Evolutionary conservation across 441 rosid genomes (phyloP).

Genomic region (Croton setiger): DNA sequence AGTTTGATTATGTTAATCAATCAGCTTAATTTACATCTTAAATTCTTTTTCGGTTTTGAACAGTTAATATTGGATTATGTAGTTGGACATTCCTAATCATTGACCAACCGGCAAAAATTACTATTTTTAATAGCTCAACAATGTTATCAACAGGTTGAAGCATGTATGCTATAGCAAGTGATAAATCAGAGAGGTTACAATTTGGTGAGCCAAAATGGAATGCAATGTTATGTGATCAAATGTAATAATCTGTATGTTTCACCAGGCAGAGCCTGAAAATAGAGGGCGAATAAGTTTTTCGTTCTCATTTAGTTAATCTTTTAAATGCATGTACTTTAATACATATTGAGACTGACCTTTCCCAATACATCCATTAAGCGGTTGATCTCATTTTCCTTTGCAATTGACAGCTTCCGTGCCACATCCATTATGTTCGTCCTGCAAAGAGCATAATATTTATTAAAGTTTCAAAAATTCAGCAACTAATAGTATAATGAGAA

Average conservation of each 20-base stretch:
- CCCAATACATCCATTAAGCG: constrained; percentile 43
- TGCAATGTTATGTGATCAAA: no score
- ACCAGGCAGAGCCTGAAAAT: no score
- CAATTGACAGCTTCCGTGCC: constrained; percentile 38
- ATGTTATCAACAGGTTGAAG: background rate
- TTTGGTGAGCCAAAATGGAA: no score
- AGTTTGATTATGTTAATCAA: no score
- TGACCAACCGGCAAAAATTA: background rate
- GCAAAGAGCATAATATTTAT: constrained; percentile 21
- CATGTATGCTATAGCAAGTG: no score
- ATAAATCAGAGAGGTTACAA: background rate
- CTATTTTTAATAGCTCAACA: background rate
- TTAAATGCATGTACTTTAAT: background rate
- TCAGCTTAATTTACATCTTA: no score
- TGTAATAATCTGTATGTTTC: no score
- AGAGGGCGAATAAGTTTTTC: background rate
- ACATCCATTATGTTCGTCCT: constrained; percentile 67
- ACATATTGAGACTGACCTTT: constrained; percentile 38
- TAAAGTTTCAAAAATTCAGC: background rate
- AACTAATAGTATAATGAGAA: constrained; percentile 12
- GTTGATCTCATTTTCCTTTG: constrained; percentile 57
- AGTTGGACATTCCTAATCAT: no score
- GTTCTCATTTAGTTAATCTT: background rate
- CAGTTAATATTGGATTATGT: no score
- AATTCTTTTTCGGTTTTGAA: no score